Conservation (phyloP, 1,284 basidiomycete species). For the Bjerkandera adusta region DNA sequence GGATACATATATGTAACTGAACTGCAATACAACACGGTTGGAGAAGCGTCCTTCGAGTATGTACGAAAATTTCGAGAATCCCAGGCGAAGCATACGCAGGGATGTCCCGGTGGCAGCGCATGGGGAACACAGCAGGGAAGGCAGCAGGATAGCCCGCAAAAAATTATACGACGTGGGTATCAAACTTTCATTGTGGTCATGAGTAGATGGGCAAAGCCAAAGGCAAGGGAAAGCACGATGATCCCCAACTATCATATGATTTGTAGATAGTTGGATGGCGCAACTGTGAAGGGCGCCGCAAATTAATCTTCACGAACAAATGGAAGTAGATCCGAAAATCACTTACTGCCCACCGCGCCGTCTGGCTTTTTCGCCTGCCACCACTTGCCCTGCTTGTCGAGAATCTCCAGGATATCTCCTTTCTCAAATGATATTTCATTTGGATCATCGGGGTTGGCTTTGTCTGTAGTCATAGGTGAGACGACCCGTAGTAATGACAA, state of each 20-base stretch:
- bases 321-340: constrained; percentile 1
- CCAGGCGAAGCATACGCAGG: too few species aligned
- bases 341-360: constrained; percentile 75
- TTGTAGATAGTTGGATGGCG: constrained; percentile 81
- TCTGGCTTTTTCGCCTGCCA: constrained; percentile 91
- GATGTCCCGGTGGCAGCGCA: not conserved
- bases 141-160: not conserved
- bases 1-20: constrained; percentile 4
- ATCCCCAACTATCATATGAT: constrained; percentile 43
- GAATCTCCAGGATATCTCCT: constrained; percentile 91
- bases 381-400: constrained; percentile 95
- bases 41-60: too few species aligned
- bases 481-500: not conserved
- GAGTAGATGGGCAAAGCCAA: constrained; percentile 2
- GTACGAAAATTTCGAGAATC: too few species aligned
- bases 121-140: not conserved
- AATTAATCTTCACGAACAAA: too few species aligned
- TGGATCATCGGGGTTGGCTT: constrained; percentile 90
- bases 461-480: constrained; percentile 50
- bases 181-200: constrained; percentile 6
- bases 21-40: constrained; percentile 4
- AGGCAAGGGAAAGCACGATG: not conserved
- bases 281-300: constrained; percentile 53
- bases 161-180: constrained; percentile 11
- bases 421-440: constrained; percentile 95